Percentiles rank a stretch among this genome's conserved stretches.
Conservation (phyloP, 257 asterid genomes). For the Parsonsia alboflavescens region DNA sequence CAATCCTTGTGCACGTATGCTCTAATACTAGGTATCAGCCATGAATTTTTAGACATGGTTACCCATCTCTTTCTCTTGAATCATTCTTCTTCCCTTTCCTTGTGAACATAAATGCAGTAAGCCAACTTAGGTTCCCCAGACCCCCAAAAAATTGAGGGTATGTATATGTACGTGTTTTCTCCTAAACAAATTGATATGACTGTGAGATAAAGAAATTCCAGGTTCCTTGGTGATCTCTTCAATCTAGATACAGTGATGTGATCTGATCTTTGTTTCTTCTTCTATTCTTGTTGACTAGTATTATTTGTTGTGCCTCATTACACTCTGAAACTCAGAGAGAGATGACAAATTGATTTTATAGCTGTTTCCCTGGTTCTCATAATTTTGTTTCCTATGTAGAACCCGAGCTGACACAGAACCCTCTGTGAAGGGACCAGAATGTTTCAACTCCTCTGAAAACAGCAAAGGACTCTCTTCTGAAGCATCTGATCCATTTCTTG, state of each 20-base stretch:
- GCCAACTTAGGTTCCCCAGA: background rate
- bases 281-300: background rate
- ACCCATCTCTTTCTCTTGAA: background rate
- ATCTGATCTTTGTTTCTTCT: background rate
- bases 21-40: background rate
- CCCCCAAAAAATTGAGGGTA: background rate
- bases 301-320: background rate
- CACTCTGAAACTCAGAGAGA: background rate
- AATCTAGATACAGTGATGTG: background rate
- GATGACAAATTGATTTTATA: no score
- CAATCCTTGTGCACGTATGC: no score
- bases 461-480: slow-evolving; percentile 9
- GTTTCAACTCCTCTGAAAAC: slow-evolving; percentile 5
- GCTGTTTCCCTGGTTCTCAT: background rate
- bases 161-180: background rate
- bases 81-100: background rate
- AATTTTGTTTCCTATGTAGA: slow-evolving; percentile 15
- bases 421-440: slow-evolving; percentile 11
- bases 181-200: background rate
- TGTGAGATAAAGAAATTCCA: background rate
- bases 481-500: slow-evolving; percentile 41
- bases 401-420: slow-evolving; percentile 8
- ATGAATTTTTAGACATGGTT: background rate
- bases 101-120: background rate
- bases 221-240: background rate